Evolutionary conservation across 1,284 basidiomycete species (phyloP).

Genomic region (Puccinia novopanici): DNA sequence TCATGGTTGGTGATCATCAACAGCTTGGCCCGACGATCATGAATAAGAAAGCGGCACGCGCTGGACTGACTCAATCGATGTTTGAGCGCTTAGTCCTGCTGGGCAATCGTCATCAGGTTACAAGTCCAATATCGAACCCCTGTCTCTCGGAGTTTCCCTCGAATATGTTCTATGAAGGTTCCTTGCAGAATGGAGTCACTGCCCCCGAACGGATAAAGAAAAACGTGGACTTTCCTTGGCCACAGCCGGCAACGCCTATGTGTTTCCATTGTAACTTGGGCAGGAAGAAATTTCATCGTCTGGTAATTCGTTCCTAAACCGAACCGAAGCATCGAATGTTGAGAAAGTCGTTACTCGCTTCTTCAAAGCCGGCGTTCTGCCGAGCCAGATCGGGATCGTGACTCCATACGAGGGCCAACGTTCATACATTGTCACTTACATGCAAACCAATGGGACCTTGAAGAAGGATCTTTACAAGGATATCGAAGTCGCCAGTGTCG

Average conservation of each 20-base stretch:
- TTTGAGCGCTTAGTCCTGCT: constrained; percentile 96
- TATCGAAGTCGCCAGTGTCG: constrained; percentile 96
- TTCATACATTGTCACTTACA: constrained; percentile 98
- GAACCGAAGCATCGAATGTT: constrained; percentile 97
- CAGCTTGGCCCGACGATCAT: constrained; percentile 99
- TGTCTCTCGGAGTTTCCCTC: constrained; percentile 98
- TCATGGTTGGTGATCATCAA: constrained; percentile 95
- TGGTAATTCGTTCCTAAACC: constrained; percentile 97
- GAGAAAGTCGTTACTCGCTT: constrained; percentile 99
- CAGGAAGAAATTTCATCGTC: constrained; percentile 98
- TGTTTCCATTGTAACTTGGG: constrained; percentile 99
- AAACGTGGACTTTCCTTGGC: constrained; percentile 99
- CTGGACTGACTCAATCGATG: constrained; percentile 92
- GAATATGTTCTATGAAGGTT: constrained; percentile 99
- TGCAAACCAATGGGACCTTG: constrained; percentile 96
- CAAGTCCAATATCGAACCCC: constrained; percentile 99
- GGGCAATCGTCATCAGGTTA: constrained; percentile 92
- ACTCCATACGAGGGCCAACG: constrained; percentile 99
- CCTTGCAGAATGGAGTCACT: constrained; percentile 97
- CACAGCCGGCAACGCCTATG: constrained; percentile 95
- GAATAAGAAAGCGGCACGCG: constrained; percentile 99
- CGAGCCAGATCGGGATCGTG: constrained; percentile 93
- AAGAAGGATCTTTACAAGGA: constrained; percentile 99
- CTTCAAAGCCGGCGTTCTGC: constrained; percentile 96
- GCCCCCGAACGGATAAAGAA: constrained; percentile 94